These are phyloP conservation scores for Pseudogymnoascus sp. DNA, from an alignment of 2,329 filamentous ascomycete genomes.

Conservation along the genomic window DNA sequence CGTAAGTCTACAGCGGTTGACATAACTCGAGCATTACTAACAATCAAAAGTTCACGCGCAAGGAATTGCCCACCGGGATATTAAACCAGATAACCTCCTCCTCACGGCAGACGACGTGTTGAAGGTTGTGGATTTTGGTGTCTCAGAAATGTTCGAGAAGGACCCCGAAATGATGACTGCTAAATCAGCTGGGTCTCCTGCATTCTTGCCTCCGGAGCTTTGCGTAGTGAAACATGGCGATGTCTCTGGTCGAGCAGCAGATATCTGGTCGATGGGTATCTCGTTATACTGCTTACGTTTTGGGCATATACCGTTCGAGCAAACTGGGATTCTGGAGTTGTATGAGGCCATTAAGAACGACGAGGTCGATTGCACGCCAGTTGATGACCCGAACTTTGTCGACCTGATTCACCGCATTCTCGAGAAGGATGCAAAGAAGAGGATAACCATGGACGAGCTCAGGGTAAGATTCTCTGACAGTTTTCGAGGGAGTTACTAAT, in stretches of 20 bases:
- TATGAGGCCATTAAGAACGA: slow-evolving; percentile 82
- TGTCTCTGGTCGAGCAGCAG: slow-evolving; percentile 80
- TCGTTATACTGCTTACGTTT: slow-evolving; percentile 90
- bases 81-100: slow-evolving; percentile 94
- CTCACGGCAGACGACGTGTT: slow-evolving; percentile 86
- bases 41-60: slow-evolving; percentile 70
- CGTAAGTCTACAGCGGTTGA: slow-evolving; percentile 42
- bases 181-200: slow-evolving; percentile 90
- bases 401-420: slow-evolving; percentile 69
- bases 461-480: slow-evolving; percentile 51
- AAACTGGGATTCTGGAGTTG: slow-evolving; percentile 70
- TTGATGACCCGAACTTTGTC: slow-evolving; percentile 59
- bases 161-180: slow-evolving; percentile 78
- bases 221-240: slow-evolving; percentile 81
- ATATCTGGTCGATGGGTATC: slow-evolving; percentile 98
- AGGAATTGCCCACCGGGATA: slow-evolving; percentile 90
- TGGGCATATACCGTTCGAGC: slow-evolving; percentile 79
- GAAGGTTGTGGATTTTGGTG: slow-evolving; percentile 97
- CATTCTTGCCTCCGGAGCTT: slow-evolving; percentile 87
- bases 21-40: slow-evolving; percentile 15
- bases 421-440: slow-evolving; percentile 75
- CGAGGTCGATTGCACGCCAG: slow-evolving; percentile 51
- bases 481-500: slow-evolving; percentile 11
- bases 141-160: slow-evolving; percentile 97
- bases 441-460: slow-evolving; percentile 76